A percentile compares a stretch with the other conserved stretches of the same genome.
Evolutionary conservation across 805 yeast genomes (phyloP).

Genomic region (Wilhelminamyces savonicus): DNA sequence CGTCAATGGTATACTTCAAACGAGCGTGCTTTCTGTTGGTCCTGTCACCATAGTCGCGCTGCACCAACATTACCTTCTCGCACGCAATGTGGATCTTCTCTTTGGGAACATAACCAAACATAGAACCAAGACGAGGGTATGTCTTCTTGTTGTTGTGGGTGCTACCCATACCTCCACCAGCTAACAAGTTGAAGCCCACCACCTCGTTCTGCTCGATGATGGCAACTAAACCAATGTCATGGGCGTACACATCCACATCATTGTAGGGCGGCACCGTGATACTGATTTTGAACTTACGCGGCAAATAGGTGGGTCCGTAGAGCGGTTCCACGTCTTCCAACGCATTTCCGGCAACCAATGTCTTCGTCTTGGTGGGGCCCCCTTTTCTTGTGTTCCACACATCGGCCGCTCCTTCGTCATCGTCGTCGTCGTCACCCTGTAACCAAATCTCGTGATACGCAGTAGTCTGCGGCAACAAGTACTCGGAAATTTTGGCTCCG

Average conservation of each 20-base stretch:
- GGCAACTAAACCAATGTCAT: constrained; percentile 89
- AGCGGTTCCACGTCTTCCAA: constrained; percentile 79
- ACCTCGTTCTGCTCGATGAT: constrained; percentile 64
- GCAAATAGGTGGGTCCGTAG: constrained; percentile 81
- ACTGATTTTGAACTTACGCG: constrained; percentile 93
- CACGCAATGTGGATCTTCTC: constrained; percentile 73
- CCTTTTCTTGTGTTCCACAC: constrained; percentile 59
- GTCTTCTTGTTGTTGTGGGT: constrained; percentile 96
- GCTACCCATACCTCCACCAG: constrained; percentile 99
- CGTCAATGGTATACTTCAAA: constrained; percentile 93
- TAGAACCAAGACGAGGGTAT: constrained; percentile 89
- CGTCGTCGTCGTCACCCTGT: constrained; percentile 73
- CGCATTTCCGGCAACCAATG: constrained; percentile 81
- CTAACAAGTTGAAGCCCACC: constrained; percentile 79
- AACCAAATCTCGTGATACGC: constrained; percentile 98
- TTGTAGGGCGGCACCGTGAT: constrained; percentile 94
- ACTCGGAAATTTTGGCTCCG: constrained; percentile 67
- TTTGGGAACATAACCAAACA: constrained; percentile 67
- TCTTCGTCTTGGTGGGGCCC: constrained; percentile 78
- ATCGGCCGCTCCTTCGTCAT: constrained; percentile 58
- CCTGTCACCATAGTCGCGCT: constrained; percentile 93
- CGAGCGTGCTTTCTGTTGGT: constrained; percentile 96
- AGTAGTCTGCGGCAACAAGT: constrained; percentile 82
- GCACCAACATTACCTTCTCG: constrained; percentile 89
- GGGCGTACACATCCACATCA: constrained; percentile 95